Conservation (phyloP, 2,329 filamentous ascomycete genomes). For the Capronia epimyces region DNA sequence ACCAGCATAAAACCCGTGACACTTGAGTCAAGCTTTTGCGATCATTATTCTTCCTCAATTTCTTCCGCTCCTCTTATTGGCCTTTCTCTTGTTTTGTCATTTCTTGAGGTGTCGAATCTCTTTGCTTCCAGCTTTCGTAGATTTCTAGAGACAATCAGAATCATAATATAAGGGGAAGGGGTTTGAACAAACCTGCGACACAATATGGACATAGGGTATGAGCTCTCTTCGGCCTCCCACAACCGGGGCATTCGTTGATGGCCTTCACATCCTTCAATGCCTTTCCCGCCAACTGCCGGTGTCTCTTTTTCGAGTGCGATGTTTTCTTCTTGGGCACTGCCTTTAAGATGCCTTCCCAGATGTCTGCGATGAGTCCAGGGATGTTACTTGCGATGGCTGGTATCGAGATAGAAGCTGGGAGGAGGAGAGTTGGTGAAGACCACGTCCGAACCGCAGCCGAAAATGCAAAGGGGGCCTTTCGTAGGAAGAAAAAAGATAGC, state of each 20-base stretch:
- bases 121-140: slow-evolving; percentile 19
- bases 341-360: slow-evolving; percentile 88
- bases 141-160: slow-evolving; percentile 15
- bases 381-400: slow-evolving; percentile 58
- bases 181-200: slow-evolving; percentile 59
- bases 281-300: slow-evolving; percentile 92
- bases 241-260: slow-evolving; percentile 83
- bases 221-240: slow-evolving; percentile 79
- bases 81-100: slow-evolving; percentile 1
- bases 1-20: no score
- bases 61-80: neutral
- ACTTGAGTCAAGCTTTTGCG: no score
- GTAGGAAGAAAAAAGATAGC: slow-evolving; percentile 22
- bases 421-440: slow-evolving; percentile 47
- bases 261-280: slow-evolving; percentile 83
- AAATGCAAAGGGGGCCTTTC: slow-evolving; percentile 20
- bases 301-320: slow-evolving; percentile 89
- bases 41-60: no score
- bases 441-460: slow-evolving; percentile 35
- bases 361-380: slow-evolving; percentile 65
- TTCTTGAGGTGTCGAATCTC: slow-evolving; percentile 13
- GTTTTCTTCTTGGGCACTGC: slow-evolving; percentile 99
- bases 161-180: no score
- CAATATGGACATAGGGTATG: slow-evolving; percentile 86
- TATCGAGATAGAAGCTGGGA: slow-evolving; percentile 53